Evolutionary conservation across 108 stramenopile species (phyloP), one percentile per base, ranked within the genome.

Genomic region (Aurantiochytrium sp.): DNA sequence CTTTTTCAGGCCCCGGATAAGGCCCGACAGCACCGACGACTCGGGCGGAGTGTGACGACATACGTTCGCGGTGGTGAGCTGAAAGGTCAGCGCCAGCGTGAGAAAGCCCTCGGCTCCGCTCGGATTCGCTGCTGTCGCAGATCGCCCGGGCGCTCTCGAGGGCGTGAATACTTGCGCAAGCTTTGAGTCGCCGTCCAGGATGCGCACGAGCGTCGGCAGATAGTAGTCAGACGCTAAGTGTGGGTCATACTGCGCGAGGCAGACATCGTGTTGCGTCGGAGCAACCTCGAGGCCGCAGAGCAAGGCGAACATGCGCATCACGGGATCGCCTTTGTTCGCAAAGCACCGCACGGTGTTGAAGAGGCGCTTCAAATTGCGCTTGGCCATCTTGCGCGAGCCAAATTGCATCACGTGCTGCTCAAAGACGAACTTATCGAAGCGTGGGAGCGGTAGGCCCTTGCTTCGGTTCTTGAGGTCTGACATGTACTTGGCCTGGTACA

Each of bases 361-460:
- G 0, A 81, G 73, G n/a, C 73, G 73, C 45, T 81, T 81, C 21
- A 81, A 24, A 81, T 81, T 81, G 39, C 73, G 73, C 45, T 81
- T 81, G 12, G 73, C 73, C 73, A 81, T 81, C 73, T 81, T 81
- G 39, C 45, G 39, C 24, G 73, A 81, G 39, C 73, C 73, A 48
- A 48, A 81, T 30, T 48, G 73, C 45, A 81, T 48, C 12, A 81
- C 39, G 30, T 48, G 30, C 45, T 81, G 73, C 3, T 81, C 73
- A 42, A 81, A 42, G 12, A 81, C 30, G 45, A 81, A 81, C 32
- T 81, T 81, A 2, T 81, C 73, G 39, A 81, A 81, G 21, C 73
- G 73, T 0, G 73, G 8, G 6, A 24, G 39, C 4, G 12, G 42
- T 1, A 81, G 45, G 19, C 73, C 73, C 24, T 81, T 81, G 6